Evolutionary conservation across 495 filamentous ascomycete species (phyloP).

Genomic region (Annulohypoxylon stygium): DNA sequence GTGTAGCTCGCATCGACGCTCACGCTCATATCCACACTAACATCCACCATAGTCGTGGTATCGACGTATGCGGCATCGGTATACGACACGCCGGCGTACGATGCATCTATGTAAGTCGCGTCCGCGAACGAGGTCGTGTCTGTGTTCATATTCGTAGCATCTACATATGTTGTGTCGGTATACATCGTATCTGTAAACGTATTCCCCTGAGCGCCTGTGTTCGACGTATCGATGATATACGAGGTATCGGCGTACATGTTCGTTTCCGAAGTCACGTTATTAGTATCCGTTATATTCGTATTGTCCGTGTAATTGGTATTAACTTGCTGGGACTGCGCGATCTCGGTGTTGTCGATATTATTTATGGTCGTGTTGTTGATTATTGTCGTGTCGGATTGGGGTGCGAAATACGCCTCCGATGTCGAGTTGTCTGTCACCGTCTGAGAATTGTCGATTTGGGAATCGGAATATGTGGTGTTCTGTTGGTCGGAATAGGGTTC

Average conservation of each 20-base stretch:
- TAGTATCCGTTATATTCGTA: conserved; percentile 5
- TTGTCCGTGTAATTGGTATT: conserved; percentile 9
- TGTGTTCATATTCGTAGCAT: conserved; percentile 9
- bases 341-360: conserved; percentile 32
- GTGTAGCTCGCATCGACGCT: conserved; percentile 30
- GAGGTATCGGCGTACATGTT: conserved; percentile 2
- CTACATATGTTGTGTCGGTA: conserved; percentile 6
- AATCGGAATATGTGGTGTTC: conserved; percentile 25
- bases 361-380: conserved; percentile 39
- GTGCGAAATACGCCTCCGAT: conserved; percentile 21
- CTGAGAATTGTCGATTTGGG: conserved; percentile 13
- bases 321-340: conserved; percentile 9
- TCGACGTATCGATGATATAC: conserved; percentile 20
- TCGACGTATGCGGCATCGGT: conserved; percentile 18
- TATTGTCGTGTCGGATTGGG: conserved; percentile 31
- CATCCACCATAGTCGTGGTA: conserved; percentile 6
- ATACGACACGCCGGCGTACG: conserved; percentile 22
- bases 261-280: conserved; percentile 7
- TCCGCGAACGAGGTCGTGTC: conserved; percentile 13
- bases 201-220: conserved; percentile 11
- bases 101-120: neutral
- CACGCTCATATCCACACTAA: conserved; percentile 30
- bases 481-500: conserved; percentile 17
- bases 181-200: conserved; percentile 11
- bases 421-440: conserved; percentile 10